Evolutionary conservation across 805 yeast genomes (phyloP).

Genomic region (Monosporozyma solicola): DNA sequence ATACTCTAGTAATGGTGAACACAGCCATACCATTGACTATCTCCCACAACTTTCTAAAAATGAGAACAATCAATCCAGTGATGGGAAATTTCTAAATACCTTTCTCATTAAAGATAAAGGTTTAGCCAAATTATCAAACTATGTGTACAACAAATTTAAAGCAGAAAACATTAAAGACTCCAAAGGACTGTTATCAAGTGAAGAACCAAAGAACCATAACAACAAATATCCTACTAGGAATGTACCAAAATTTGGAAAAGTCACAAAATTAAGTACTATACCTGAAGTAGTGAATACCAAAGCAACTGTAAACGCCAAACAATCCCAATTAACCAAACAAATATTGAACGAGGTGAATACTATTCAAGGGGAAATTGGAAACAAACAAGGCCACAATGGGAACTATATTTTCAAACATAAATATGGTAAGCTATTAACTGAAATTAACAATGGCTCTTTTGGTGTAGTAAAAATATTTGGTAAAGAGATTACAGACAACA

Average conservation of each 20-base stretch:
- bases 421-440: constrained; percentile 44
- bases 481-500: constrained; percentile 28
- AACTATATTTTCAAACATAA: constrained; percentile 18
- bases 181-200: not conserved
- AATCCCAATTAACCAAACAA: constrained; percentile 39
- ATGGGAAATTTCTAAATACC: not conserved
- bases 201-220: not conserved
- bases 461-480: constrained; percentile 85
- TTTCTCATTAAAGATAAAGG: not conserved
- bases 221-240: not conserved
- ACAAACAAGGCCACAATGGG: constrained; percentile 7
- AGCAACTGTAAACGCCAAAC: constrained; percentile 42
- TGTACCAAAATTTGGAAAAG: not conserved
- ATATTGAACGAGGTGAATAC: constrained; percentile 36
- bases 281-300: not conserved
- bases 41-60: not conserved
- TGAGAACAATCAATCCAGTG: not conserved
- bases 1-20: not conserved
- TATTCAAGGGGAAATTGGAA: not conserved
- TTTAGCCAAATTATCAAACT: not conserved
- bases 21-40: not conserved
- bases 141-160: not conserved
- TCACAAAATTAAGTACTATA: not conserved
- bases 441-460: constrained; percentile 88
- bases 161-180: not conserved